These are phyloP conservation scores for Capronia epimyces DNA, from an alignment of 2,329 filamentous ascomycete species.

Conservation along the genomic window DNA sequence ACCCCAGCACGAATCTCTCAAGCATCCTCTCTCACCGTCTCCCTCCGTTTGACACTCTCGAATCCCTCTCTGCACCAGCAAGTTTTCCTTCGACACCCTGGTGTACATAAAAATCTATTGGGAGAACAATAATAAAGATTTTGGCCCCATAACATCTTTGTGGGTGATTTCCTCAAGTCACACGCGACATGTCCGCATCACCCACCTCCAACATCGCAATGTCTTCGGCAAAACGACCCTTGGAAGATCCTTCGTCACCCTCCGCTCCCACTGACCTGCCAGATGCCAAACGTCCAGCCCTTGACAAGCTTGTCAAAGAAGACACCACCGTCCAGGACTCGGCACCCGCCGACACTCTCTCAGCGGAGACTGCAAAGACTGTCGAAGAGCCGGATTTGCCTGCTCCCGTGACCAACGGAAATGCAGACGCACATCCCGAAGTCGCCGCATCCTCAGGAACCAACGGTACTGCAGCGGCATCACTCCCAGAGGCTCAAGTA, in stretches of 20 bases:
- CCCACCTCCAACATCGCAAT: conserved; percentile 40
- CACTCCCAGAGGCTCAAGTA: conserved; percentile 51
- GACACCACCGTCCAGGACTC: conserved; percentile 36
- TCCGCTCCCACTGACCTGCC: conserved; percentile 87
- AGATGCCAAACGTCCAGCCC: conserved; percentile 90
- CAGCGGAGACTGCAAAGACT: conserved; percentile 5
- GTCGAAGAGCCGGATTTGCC: conserved; percentile 32
- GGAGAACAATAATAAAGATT: conserved; percentile 54
- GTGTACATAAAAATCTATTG: conserved; percentile 66
- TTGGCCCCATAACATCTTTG: conserved; percentile 40
- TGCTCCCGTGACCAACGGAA: conserved; percentile 39
- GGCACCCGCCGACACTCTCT: conserved; percentile 38
- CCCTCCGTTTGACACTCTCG: conserved; percentile 23
- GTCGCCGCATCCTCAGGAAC: conserved; percentile 36
- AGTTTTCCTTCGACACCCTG: conserved; percentile 84
- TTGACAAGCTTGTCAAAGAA: conserved; percentile 82
- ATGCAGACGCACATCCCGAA: conserved; percentile 60
- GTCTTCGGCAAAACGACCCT: conserved; percentile 69
- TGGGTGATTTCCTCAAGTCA: conserved; percentile 32
- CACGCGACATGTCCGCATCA: conserved; percentile 64
- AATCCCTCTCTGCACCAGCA: conserved; percentile 63
- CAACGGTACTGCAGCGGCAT: conserved; percentile 8
- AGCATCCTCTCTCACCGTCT: conserved; percentile 31
- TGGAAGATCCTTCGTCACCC: conserved; percentile 94
- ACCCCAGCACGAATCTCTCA: conserved; percentile 23